phyloP scores from a whole-genome alignment of 2,329 filamentous ascomycete species.

The Aspergillus oerlinghausenensis region DNA sequence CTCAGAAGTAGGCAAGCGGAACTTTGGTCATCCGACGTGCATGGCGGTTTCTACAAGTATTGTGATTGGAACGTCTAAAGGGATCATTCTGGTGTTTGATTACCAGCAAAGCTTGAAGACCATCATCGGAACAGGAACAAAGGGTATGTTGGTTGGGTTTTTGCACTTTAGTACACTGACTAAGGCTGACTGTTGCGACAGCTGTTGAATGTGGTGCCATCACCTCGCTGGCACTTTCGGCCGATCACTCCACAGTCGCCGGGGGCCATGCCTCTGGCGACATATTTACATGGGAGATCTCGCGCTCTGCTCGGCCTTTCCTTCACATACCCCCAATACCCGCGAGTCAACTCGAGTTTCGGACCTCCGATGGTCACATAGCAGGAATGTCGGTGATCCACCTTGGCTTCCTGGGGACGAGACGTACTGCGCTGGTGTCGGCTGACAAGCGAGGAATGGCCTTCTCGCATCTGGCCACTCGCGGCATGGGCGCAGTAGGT shows the following conservation, averaged over 20 bases:
- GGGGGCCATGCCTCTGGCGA: slow-evolving; percentile 83
- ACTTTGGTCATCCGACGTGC: slow-evolving; percentile 88
- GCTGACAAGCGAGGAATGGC: slow-evolving; percentile 96
- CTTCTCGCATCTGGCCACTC: slow-evolving; percentile 90
- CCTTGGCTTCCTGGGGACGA: slow-evolving; percentile 88
- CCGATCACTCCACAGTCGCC: slow-evolving; percentile 87
- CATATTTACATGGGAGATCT: slow-evolving; percentile 96
- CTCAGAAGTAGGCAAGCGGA: slow-evolving; percentile 85
- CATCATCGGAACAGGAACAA: slow-evolving; percentile 89
- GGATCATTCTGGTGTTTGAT: slow-evolving; percentile 92
- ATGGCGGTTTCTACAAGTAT: slow-evolving; percentile 83
- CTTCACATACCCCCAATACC: slow-evolving; percentile 78
- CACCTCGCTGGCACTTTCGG: slow-evolving; percentile 82
- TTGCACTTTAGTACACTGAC: background rate
- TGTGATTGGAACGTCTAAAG: slow-evolving; percentile 87
- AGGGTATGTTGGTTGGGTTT: slow-evolving; percentile 52
- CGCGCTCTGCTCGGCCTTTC: slow-evolving; percentile 77
- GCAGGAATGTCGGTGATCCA: slow-evolving; percentile 75
- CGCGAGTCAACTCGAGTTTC: slow-evolving; percentile 57
- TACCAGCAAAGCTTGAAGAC: slow-evolving; percentile 93
- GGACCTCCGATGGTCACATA: slow-evolving; percentile 76
- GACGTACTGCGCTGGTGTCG: slow-evolving; percentile 90
- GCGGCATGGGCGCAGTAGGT: slow-evolving; percentile 81
- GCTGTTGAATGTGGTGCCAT: slow-evolving; percentile 87
- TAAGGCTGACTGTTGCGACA: slow-evolving; percentile 28